phyloP scores from a whole-genome alignment of 163 green algal genomes.

The Picocystis sp. region DNA sequence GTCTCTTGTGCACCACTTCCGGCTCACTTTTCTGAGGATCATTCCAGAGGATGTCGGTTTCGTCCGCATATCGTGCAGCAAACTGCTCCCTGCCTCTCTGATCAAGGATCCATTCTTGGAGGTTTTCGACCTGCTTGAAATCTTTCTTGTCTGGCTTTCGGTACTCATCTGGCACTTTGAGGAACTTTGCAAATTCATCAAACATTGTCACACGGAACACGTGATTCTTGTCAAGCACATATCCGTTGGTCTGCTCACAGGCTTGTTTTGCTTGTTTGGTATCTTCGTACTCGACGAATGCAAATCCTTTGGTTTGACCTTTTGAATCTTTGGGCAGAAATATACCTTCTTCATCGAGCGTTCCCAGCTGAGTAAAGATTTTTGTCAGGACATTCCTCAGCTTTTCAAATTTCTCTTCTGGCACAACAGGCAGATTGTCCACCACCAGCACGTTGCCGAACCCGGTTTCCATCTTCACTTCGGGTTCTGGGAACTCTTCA shows the following conservation, averaged over 20 bases:
- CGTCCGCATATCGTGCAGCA: constrained; percentile 57
- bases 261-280: constrained; percentile 35
- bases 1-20: constrained; percentile 42
- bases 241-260: constrained; percentile 50
- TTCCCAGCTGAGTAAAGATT: constrained; percentile 65
- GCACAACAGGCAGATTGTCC: constrained; percentile 76
- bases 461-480: constrained; percentile 60
- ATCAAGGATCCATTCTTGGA: constrained; percentile 75
- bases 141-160: constrained; percentile 27
- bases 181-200: constrained; percentile 83
- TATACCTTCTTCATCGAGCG: constrained; percentile 66
- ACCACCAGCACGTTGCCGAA: constrained; percentile 94
- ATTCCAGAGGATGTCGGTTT: constrained; percentile 84
- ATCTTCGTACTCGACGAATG: constrained; percentile 79
- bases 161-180: constrained; percentile 63
- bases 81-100: constrained; percentile 85
- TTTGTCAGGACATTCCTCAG: constrained; percentile 69
- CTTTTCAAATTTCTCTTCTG: constrained; percentile 86
- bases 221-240: constrained; percentile 93
- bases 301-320: constrained; percentile 64
- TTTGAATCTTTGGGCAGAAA: constrained; percentile 41
- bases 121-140: constrained; percentile 47
- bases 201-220: constrained; percentile 76
- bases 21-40: constrained; percentile 35
- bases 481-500: constrained; percentile 41